A percentile compares a stretch with the other conserved stretches of the same genome.
These are phyloP conservation scores for Avena insularis DNA, from an alignment of 176 grass and related monocot species.

Conservation along the genomic window DNA sequence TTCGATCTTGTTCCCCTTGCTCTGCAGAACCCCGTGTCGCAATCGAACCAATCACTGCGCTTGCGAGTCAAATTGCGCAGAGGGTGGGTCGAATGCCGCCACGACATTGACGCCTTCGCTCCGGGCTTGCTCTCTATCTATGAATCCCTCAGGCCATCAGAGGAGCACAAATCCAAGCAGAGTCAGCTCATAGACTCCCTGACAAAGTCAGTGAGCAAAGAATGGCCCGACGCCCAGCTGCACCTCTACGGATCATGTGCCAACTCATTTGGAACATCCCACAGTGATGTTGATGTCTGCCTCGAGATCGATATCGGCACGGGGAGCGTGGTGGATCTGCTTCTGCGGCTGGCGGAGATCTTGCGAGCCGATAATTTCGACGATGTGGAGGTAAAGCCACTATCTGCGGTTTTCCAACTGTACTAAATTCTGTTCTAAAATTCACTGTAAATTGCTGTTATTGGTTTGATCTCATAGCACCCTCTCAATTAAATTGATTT, in stretches of 20 bases:
- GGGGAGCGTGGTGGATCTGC: not conserved
- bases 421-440: not conserved
- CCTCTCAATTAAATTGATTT: not conserved
- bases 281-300: constrained; percentile 66
- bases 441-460: not conserved
- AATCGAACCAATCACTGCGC: not conserved
- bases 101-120: constrained; percentile 42
- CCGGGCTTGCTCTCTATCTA: constrained; percentile 48
- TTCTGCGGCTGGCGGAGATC: constrained; percentile 53
- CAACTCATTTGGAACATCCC: constrained; percentile 59
- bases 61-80: not conserved
- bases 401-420: not conserved
- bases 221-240: constrained; percentile 59
- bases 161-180: constrained; percentile 50
- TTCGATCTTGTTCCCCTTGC: not conserved
- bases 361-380: constrained; percentile 39
- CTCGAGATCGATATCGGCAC: constrained; percentile 44
- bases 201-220: constrained; percentile 35
- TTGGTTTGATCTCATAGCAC: not conserved
- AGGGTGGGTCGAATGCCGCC: constrained; percentile 42
- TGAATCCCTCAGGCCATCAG: constrained; percentile 53
- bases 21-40: not conserved
- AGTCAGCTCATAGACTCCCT: constrained; percentile 51
- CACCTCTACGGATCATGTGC: constrained; percentile 74
- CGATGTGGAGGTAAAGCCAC: constrained; percentile 55